These are phyloP conservation scores for Trichoderma sp. DNA, from an alignment of 2,329 filamentous ascomycete genomes.

Conservation along the genomic window DNA sequence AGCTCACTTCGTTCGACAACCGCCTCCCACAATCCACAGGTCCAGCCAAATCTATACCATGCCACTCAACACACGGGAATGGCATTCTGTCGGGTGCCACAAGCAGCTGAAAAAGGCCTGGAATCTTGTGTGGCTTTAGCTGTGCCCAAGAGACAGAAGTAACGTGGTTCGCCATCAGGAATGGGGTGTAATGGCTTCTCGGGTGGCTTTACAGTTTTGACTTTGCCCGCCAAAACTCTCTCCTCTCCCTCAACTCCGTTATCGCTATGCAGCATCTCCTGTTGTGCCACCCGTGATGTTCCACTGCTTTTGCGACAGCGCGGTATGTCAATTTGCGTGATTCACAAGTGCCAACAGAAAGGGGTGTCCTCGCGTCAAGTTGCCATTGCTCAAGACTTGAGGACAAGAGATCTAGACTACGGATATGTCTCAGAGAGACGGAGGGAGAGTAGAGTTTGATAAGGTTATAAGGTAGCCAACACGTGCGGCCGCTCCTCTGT, in stretches of 20 bases:
- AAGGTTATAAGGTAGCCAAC: too few relatives aligned
- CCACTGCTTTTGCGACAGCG: background rate
- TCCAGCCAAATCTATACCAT: background rate
- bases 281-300: background rate
- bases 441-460: background rate
- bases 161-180: background rate
- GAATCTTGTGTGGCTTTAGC: background rate
- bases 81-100: background rate
- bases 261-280: slow-evolving; percentile 6
- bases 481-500: background rate
- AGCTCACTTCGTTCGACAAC: background rate
- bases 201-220: slow-evolving; percentile 12
- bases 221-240: background rate
- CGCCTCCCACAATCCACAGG: background rate
- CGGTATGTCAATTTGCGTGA: background rate
- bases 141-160: background rate
- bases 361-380: background rate
- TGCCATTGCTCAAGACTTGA: background rate
- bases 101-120: background rate
- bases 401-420: background rate
- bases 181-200: background rate
- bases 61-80: background rate
- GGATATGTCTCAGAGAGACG: background rate
- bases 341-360: slow-evolving; percentile 11
- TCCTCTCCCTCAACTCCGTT: background rate